Percentiles rank a stretch among this genome's conserved stretches.
phyloP scores from a whole-genome alignment of 768 basidiomycete genomes.

The Lentinus brumalis region DNA sequence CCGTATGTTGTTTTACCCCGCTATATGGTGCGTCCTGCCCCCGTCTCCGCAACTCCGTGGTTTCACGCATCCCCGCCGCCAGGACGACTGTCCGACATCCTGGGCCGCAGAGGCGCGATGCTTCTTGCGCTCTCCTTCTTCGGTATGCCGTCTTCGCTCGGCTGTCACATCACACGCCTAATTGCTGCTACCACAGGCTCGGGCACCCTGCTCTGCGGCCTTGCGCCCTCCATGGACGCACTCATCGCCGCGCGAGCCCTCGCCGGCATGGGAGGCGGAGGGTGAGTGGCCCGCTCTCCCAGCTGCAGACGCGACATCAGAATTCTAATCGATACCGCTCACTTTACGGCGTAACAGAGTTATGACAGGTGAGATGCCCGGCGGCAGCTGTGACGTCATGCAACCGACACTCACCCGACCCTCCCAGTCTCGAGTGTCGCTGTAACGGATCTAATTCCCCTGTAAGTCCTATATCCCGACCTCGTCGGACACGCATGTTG shows the following conservation, averaged over 20 bases:
- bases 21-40: constrained; percentile 61
- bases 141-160: constrained; percentile 46
- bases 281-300: constrained; percentile 50
- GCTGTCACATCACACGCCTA: not conserved
- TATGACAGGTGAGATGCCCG: constrained; percentile 67
- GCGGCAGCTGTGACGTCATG: constrained; percentile 22
- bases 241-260: constrained; percentile 82
- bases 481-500: not conserved
- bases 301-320: constrained; percentile 22
- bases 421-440: constrained; percentile 76
- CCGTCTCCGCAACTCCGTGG: constrained; percentile 15
- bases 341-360: constrained; percentile 47
- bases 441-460: constrained; percentile 85
- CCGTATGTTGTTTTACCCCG: constrained; percentile 90
- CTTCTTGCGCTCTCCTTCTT: constrained; percentile 82
- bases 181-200: constrained; percentile 46
- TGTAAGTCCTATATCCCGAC: constrained; percentile 51
- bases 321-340: constrained; percentile 17
- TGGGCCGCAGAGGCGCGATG: constrained; percentile 87
- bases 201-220: constrained; percentile 84
- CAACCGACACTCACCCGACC: constrained; percentile 11
- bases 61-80: constrained; percentile 26
- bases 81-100: constrained; percentile 84
- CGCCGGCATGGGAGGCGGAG: constrained; percentile 92
- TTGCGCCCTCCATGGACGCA: constrained; percentile 83